Conservation (phyloP, 1,284 basidiomycete species). For the Lentinus polychrous region DNA sequence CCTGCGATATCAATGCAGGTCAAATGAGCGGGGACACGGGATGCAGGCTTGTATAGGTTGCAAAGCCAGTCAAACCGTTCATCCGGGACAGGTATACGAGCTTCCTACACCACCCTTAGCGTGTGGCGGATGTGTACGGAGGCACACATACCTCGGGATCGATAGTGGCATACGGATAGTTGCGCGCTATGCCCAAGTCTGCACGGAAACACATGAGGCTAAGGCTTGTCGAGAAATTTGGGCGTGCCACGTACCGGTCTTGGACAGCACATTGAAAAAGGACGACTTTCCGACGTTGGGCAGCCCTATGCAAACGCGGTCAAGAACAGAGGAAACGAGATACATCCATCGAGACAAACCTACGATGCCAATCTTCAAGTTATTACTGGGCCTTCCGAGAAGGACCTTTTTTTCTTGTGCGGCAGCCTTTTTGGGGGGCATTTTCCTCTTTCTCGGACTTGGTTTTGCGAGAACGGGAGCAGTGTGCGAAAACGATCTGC, state of each 20-base stretch:
- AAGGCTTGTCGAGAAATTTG: constrained; percentile 10
- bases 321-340: constrained; percentile 9
- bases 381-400: constrained; percentile 88
- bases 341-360: constrained; percentile 48
- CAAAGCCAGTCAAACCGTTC: constrained; percentile 92
- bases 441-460: constrained; percentile 38
- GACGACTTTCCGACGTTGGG: constrained; percentile 95
- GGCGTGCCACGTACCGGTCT: constrained; percentile 55
- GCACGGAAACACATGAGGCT: constrained; percentile 6
- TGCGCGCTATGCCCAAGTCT: constrained; percentile 97
- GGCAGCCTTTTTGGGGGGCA: constrained; percentile 85
- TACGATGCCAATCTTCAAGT: constrained; percentile 95
- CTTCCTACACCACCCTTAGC: constrained; percentile 42
- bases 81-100: constrained; percentile 97
- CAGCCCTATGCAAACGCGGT: constrained; percentile 48
- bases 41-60: constrained; percentile 85
- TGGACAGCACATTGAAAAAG: constrained; percentile 92
- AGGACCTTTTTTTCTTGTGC: constrained; percentile 76
- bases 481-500: constrained; percentile 21
- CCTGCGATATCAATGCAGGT: constrained; percentile 99
- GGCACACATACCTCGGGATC: constrained; percentile 57
- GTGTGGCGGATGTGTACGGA: background rate
- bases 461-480: constrained; percentile 14
- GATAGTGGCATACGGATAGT: constrained; percentile 98
- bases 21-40: constrained; percentile 88